Evolutionary conservation across 2,329 filamentous ascomycete species (phyloP), one percentile per base, ranked within the genome.

Genomic region (Verticillium nubilum): DNA sequence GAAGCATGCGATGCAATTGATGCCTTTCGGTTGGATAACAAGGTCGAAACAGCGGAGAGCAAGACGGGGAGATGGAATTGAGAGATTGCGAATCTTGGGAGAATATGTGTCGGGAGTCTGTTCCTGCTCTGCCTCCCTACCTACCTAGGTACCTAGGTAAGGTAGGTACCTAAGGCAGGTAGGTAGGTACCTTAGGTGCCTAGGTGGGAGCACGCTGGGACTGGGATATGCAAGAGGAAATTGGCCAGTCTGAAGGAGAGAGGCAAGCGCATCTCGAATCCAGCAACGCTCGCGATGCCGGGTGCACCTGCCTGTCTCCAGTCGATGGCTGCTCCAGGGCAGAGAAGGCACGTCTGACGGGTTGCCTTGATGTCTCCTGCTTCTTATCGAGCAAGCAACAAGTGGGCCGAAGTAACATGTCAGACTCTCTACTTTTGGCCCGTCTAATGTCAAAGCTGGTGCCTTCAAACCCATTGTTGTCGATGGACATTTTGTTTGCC

Each of bases 51-150:
- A 28, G n/a, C 25, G 58, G 47, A 26, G 53, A 50, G 47, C 17
- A 52, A 47, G 12, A 25, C 17, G 42, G 42, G 19, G 37, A 54
- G 59, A 59, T 23, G 52, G 29, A 57, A 37, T 53, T 31, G 54
- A 54, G 63, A 61, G 58, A 63, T 65, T 62, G 61, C 63, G 52
- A 62, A 62, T 59, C 33, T 62, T 31, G 33, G 55, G 47, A 37
- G 56, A 54, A 58, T 26, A 7, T 47, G 42, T 23, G n/a, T 5
- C n/a, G n/a, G n/a, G 42, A 23, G 13, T 25, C 42, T 7, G n/a
- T 47, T 47, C 12, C n/a, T 17, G 35, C 35, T n/a, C 42, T n/a
- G 9, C 17, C 19, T 23, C 19, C n/a, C n/a, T n/a, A n/a, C n/a
- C n/a, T n/a, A n/a, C n/a, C n/a, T n/a, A n/a, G n/a, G n/a, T n/a